These are phyloP conservation scores for Mortierella sp. DNA, from an alignment of 371 early-diverging fungal genomes.

Conservation along the genomic window DNA sequence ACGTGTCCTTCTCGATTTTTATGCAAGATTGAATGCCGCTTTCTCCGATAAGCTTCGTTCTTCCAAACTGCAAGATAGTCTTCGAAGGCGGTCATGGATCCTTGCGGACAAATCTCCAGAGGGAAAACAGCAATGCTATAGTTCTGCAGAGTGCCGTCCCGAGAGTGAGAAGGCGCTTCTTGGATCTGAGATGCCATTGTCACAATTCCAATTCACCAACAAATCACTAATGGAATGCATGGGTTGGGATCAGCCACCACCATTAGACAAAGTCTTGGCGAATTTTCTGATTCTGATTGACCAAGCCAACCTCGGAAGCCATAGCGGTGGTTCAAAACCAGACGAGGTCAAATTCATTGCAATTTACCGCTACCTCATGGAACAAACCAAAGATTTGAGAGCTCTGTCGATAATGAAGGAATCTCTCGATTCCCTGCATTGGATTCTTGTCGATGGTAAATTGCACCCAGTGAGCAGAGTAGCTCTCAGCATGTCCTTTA, in stretches of 20 bases:
- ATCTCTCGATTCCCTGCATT: conserved; percentile 1
- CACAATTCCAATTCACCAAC: conserved; percentile 4
- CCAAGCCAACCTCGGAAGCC: not conserved
- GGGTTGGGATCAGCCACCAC: conserved; percentile 23
- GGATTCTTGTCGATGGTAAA: conserved; percentile 23
- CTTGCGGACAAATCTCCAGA: not conserved
- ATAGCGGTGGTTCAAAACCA: not conserved
- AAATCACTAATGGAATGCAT: not conserved
- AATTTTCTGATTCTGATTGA: conserved; percentile 6
- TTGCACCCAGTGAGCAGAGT: conserved; percentile 20
- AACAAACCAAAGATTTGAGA: not conserved
- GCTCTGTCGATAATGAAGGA: conserved; percentile 4
- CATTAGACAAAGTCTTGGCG: conserved; percentile 19
- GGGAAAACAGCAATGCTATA: conserved; percentile 3
- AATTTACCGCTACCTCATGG: conserved; percentile 18
- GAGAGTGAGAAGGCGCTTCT: conserved; percentile 1
- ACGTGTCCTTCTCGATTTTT: not conserved
- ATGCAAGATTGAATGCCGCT: conserved; percentile 12
- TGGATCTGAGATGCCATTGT: conserved; percentile 19
- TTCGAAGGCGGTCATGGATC: conserved; percentile 19
- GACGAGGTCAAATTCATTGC: not conserved
- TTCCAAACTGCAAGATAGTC: not conserved
- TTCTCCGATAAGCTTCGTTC: not conserved
- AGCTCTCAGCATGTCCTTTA: conserved; percentile 7
- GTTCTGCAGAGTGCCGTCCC: conserved; percentile 20